Evolutionary conservation across 169 alveolate genomes (phyloP), one percentile per base, ranked within the genome.

Genomic region (Plasmodium gonderi): DNA sequence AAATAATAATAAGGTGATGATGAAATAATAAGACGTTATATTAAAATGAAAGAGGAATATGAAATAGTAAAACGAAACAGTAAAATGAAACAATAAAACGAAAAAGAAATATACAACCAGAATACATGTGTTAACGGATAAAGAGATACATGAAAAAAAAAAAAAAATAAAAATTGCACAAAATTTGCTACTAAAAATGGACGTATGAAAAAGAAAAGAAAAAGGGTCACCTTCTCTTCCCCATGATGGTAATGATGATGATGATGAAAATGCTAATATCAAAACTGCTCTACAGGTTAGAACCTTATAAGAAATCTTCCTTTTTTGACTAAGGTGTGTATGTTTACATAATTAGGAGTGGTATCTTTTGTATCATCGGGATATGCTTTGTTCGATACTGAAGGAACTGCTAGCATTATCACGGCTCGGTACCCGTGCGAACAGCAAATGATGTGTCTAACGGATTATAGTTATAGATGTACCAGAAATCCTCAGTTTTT

Each of bases 361-460:
- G n/a, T n/a, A n/a, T n/a, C n/a, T n/a, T n/a, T n/a, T n/a, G n/a
- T n/a, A n/a, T n/a, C n/a, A 5, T 54, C n/a, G 20, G 69, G 69
- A 3, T 8, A 4, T 3, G 7, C n/a, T 54, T 54, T 54, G 7
- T 54, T 54, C n/a, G 69, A 7, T 7, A 44, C 6, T 7, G 11
- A 44, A 44, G 69, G 7, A 54, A 11, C n/a, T 54, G 6, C 7
- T 23, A 54, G 11, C 31, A 54, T 54, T 54, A 47, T 83, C 75
- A 83, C 23, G 92, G 92, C 45, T 83, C 92, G 40, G 83, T 83
- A 20, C 92, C 92, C 29, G 92, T 83, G 75, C 92, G 51, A 47
- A 68, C 31, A 12, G 78, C 74, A 83, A 83, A 83, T 31, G 92
- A 72, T 26, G 81, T 83, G 68, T 72, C 92, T 23, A 83, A 76